Percentiles rank a stretch among this genome's conserved stretches.
These are phyloP conservation scores for Tetratostichococcus sp. DNA, from an alignment of 139 green algal species.

Conservation along the genomic window DNA sequence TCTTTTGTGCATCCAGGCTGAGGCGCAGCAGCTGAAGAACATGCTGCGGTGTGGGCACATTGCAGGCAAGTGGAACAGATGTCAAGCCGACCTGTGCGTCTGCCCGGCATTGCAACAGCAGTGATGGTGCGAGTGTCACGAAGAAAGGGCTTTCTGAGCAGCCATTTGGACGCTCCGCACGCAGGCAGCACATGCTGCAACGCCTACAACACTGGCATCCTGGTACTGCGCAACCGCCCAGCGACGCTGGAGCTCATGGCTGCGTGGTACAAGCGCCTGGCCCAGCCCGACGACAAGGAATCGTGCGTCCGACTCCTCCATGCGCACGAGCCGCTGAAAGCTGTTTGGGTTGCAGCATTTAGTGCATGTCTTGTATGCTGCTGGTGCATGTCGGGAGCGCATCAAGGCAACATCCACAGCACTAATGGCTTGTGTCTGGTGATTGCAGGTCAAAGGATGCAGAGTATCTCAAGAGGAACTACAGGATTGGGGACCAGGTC, in stretches of 20 bases:
- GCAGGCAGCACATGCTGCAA: constrained; percentile 2
- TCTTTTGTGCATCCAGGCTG: neutral
- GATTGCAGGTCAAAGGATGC: neutral
- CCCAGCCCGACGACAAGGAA: neutral
- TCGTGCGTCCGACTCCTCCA: neutral
- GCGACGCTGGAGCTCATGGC: neutral
- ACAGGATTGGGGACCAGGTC: neutral
- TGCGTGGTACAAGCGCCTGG: neutral
- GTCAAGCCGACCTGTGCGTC: neutral
- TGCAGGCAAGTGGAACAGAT: neutral
- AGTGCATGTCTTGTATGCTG: too few relatives aligned
- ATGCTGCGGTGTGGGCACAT: neutral
- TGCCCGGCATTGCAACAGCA: too few relatives aligned
- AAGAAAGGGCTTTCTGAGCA: too few relatives aligned
- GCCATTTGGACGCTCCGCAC: too few relatives aligned
- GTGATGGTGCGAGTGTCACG: too few relatives aligned
- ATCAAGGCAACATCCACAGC: too few relatives aligned
- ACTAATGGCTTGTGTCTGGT: too few relatives aligned
- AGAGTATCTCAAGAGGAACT: neutral
- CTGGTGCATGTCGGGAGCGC: too few relatives aligned
- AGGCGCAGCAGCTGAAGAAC: neutral
- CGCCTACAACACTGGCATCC: neutral
- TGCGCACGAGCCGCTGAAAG: too few relatives aligned
- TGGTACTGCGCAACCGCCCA: constrained; percentile 1
- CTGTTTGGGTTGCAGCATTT: too few relatives aligned